Evolutionary conservation across 495 filamentous ascomycete species (phyloP), one percentile per base, ranked within the genome.

Genomic region (Hypoxylon trugodes): DNA sequence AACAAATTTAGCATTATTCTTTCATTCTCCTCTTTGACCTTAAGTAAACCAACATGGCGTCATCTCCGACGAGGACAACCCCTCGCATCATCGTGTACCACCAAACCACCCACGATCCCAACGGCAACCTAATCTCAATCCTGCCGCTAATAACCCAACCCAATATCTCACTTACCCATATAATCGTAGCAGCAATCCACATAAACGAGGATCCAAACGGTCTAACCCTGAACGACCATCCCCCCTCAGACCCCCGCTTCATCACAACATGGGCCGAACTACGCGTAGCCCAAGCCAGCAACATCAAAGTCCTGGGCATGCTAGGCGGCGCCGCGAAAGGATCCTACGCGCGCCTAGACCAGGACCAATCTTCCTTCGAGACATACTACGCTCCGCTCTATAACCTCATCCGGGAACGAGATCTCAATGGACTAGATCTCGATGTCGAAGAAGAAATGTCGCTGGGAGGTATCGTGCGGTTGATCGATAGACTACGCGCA

Each of bases 391-490:
- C 51, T 0, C 88, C 87, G 6, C 77, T 96, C 10, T 76, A 81
- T 9, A 77, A 84, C 24, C 73, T 88, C 46, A 80, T 96, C 30
- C 74, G 76, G 8, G 75, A 77, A 8, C 77, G 86, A 66, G 71
- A 71, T 2, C 76, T 94, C 4, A 78, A 93, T 22, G 92, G 92
- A 0, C 64, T 96, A 5, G 92, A 96, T 69, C 81, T 96, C 12
- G 91, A 96, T 66, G 90, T 96, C 33, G 92, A 96, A 71, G 89
- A 96, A 73, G 43, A 65, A 2, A 93, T 93, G 86, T 87, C 86
- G 10, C 78, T 91, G 10, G 40, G 37, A 1, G 90, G 90, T n/a
- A 78, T 93, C 37, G 79, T 87, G 15, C 81, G 89, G 6, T 77
- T 96, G 9, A 88, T 96, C 36, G 82, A 88, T 59, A 80, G 87